Percentiles rank a stretch among this genome's conserved stretches.
Conservation (phyloP, 805 yeast species). For the Saccharomycopsis fibuligera region DNA sequence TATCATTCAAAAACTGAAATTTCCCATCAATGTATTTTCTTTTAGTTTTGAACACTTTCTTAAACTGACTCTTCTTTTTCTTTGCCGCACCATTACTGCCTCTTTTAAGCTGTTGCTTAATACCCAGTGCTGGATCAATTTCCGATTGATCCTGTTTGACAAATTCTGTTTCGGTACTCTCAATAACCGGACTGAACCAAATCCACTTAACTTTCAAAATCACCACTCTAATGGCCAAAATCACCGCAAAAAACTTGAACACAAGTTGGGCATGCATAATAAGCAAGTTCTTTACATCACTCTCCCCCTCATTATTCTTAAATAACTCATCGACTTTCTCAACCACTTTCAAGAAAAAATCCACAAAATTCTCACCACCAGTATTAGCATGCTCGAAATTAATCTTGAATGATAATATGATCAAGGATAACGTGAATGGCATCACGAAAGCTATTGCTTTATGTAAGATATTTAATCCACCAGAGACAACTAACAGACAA, state of each 20-base stretch:
- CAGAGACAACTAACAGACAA: constrained; percentile 26
- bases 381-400: constrained; percentile 17
- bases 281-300: constrained; percentile 28
- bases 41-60: constrained; percentile 1
- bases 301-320: constrained; percentile 14
- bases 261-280: constrained; percentile 32
- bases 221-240: constrained; percentile 30
- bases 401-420: constrained; percentile 15
- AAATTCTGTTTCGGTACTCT: not conserved
- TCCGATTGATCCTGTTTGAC: no score
- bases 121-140: constrained; percentile 4
- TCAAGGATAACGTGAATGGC: constrained; percentile 33
- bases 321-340: constrained; percentile 4
- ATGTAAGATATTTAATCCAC: constrained; percentile 26
- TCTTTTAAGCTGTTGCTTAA: constrained; percentile 3
- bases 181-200: constrained; percentile 15
- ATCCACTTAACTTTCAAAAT: constrained; percentile 13
- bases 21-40: constrained; percentile 25
- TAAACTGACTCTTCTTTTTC: constrained; percentile 4
- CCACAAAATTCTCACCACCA: constrained; percentile 17
- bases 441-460: constrained; percentile 37
- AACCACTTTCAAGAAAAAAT: constrained; percentile 9
- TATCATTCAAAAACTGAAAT: constrained; percentile 27
- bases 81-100: not conserved
- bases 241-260: constrained; percentile 29